Evolutionary conservation across 768 basidiomycete genomes (phyloP), one percentile per base, ranked within the genome.

Genomic region (Amanita muscaria): DNA sequence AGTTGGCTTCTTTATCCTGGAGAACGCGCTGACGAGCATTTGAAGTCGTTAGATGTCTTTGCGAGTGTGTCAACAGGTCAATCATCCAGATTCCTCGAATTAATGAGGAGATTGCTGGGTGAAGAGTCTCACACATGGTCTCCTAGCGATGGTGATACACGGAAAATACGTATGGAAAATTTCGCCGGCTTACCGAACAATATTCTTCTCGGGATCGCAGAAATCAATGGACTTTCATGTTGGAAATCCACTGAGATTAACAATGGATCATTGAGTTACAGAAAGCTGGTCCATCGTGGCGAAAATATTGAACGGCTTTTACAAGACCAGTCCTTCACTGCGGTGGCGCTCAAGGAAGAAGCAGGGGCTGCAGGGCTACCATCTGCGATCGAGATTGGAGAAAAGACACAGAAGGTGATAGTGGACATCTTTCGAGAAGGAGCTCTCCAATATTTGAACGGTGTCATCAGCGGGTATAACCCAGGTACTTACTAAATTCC

Each of bases 101-200:
- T 88, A 37, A 84, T 84, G 64, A 76, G 77, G 53, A 74, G 74
- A 16, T 64, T 90, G 34, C 74, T 88, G 49, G 74, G 74, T 10
- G 70, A 70, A 39, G 62, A 61, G 32, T 69, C 64, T 12, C 69
- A 66, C 30, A 76, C 66, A 54, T 76, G 76, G 68, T 48, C 59
- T 43, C 63, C 59, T 25, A 53, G 59, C 14, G 58, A 58, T 25
- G 49, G 56, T 30, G 61, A 63, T 16, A 51, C 57, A 38, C 64
- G 64, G 41, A 67, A 74, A 42, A 62, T 79, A 51, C 73, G 72
- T 39, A 80, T 88, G 74, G 83, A 85, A 51, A 60, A 64, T 36
- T 61, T 88, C 48, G 80, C 76, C 18, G 87, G 87, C 22, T 88
- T 86, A 65, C 80, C 87, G 2, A 83, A 90, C 54, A 83, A 83